Evolutionary conservation across 805 yeast genomes (phyloP).

Genomic region (Yamadazyma ubonensis): DNA sequence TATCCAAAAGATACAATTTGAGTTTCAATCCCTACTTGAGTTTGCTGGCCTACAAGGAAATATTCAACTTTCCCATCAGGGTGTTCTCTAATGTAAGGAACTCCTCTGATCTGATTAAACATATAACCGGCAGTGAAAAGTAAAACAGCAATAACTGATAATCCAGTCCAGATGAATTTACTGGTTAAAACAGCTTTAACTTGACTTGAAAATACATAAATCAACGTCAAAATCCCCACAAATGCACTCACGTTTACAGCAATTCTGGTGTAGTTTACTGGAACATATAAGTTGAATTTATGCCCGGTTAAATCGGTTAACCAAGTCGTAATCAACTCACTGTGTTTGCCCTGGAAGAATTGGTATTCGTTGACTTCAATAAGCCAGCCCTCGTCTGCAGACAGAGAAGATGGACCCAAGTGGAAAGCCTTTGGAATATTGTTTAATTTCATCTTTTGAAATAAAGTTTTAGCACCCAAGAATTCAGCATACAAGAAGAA

Average conservation of each 20-base stretch:
- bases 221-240: constrained; percentile 26
- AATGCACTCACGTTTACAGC: constrained; percentile 28
- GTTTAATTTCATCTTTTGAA: constrained; percentile 53
- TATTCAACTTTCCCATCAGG: constrained; percentile 38
- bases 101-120: constrained; percentile 83
- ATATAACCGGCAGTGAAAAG: constrained; percentile 86
- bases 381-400: constrained; percentile 28
- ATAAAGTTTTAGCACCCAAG: constrained; percentile 51
- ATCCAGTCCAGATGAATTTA: constrained; percentile 69
- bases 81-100: constrained; percentile 57
- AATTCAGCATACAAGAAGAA: constrained; percentile 79
- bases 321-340: constrained; percentile 36
- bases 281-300: constrained; percentile 36
- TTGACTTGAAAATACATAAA: constrained; percentile 27
- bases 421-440: constrained; percentile 77
- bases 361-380: constrained; percentile 39
- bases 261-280: constrained; percentile 42
- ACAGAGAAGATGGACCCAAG: constrained; percentile 50
- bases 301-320: constrained; percentile 32
- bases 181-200: constrained; percentile 40
- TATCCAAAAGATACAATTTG: constrained; percentile 77
- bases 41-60: constrained; percentile 59
- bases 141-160: constrained; percentile 60
- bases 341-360: constrained; percentile 48
- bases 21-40: constrained; percentile 85